Evolutionary conservation across 1,139 yeast species (phyloP).

Genomic region (Candida sanyaensis): DNA sequence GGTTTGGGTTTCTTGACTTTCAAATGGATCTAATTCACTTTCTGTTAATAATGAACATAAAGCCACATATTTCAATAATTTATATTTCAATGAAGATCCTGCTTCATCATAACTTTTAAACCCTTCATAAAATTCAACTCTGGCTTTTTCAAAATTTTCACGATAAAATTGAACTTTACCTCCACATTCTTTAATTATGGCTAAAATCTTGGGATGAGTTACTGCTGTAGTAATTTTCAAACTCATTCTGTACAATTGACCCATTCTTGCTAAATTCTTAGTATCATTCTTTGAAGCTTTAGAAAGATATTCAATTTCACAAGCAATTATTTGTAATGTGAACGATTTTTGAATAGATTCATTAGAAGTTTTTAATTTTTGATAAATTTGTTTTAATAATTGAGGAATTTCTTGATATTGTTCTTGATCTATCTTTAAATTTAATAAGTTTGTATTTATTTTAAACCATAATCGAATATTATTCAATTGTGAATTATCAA

Average conservation of each 20-base stretch:
- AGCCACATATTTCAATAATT: slow-evolving; percentile 62
- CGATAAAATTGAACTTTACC: slow-evolving; percentile 68
- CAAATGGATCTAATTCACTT: slow-evolving; percentile 67
- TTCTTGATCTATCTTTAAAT: slow-evolving; percentile 43
- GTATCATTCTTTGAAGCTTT: slow-evolving; percentile 15
- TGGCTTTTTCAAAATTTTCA: slow-evolving; percentile 61
- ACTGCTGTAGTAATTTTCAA: slow-evolving; percentile 57
- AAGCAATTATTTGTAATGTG: slow-evolving; percentile 64
- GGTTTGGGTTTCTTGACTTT: slow-evolving; percentile 57
- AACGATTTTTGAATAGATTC: slow-evolving; percentile 49
- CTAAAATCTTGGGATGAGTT: slow-evolving; percentile 74
- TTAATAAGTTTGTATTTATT: slow-evolving; percentile 53
- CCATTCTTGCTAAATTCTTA: slow-evolving; percentile 40
- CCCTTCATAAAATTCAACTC: slow-evolving; percentile 67
- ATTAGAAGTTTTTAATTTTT: slow-evolving; percentile 36
- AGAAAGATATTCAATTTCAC: slow-evolving; percentile 58
- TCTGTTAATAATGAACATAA: slow-evolving; percentile 66
- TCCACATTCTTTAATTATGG: slow-evolving; percentile 73
- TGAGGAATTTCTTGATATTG: slow-evolving; percentile 36
- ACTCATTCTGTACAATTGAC: slow-evolving; percentile 51
- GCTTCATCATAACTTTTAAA: slow-evolving; percentile 81
- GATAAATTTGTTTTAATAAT: slow-evolving; percentile 43
- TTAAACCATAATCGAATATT: slow-evolving; percentile 61
- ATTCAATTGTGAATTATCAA: slow-evolving; percentile 18
- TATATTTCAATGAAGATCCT: slow-evolving; percentile 59